Base-by-base conservation (phyloP, 2,329 filamentous ascomycete genomes). In the Talaromyces marneffei region DNA sequence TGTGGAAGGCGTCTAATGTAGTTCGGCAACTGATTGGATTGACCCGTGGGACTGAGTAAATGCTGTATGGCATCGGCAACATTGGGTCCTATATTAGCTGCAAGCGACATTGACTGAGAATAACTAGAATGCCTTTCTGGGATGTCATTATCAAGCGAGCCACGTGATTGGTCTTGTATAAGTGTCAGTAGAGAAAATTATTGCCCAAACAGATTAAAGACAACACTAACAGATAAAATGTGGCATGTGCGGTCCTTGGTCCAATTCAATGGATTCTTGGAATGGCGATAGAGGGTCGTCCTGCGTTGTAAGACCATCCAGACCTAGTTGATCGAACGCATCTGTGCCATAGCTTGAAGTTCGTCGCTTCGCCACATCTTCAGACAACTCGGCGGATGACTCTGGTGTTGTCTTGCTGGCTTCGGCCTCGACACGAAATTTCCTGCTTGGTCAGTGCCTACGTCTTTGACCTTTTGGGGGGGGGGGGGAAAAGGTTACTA, bases 1-100 rank as follows among this genome's bases (percentile, higher is more conserved):
- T 84, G 76, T 0, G 92, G 91, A 6, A 96, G 80, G 25, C 91
- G 87, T 69, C 90, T 90, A 70, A 97, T 86, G 71, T 91, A 97
- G 61, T 86, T 73, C 6, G 85, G 84, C 33, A 87, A 79, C 35
- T 80, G 75, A 65, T 83, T 39, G 57, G 48, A 37, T n/a, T 40
- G 40, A 8, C 40, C 12, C 65, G 70, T 77, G 69, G 70, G 77
- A 71, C 62, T 77, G 58, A 74, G 67, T 55, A 74, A 62, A 57
- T 73, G 74, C 62, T 71, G 71, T 62, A 74, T 72, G 65, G 75
- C 66, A 65, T 74, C 65, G 16, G 70, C 73, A 52, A 74, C 67
- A 61, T 72, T 70, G 3, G 61, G 57, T 7, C 37, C 57, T 18
- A 63, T 33, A 18, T 58, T 59, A 57, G 76, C 67, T 12, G 71